Evolutionary conservation across 805 yeast genomes (phyloP).

Genomic region (Maudiozyma bulderi): DNA sequence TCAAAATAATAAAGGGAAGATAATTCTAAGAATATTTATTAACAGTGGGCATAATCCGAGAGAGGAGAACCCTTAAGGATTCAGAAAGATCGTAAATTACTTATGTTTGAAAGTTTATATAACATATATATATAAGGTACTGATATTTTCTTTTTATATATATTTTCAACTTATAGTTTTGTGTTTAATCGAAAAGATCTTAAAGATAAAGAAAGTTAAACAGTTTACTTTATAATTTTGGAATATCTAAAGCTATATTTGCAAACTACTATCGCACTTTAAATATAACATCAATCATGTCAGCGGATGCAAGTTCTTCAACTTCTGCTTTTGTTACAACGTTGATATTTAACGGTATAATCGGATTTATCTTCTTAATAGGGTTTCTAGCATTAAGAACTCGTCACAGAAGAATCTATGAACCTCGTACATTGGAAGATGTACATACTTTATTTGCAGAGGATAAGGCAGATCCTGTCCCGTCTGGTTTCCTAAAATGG

Average conservation of each 20-base stretch:
- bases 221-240: too few species aligned
- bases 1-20: too few species aligned
- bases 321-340: slow-evolving; percentile 72
- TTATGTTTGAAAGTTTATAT: too few species aligned
- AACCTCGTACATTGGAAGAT: slow-evolving; percentile 56
- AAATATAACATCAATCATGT: slow-evolving; percentile 5
- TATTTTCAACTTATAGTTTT: too few species aligned
- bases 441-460: slow-evolving; percentile 31
- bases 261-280: neutral
- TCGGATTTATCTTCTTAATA: slow-evolving; percentile 45
- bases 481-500: slow-evolving; percentile 58
- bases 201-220: too few species aligned
- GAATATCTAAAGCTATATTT: neutral
- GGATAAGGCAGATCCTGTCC: slow-evolving; percentile 55
- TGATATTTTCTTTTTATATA: too few species aligned
- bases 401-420: slow-evolving; percentile 60
- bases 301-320: slow-evolving; percentile 37
- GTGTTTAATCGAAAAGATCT: too few species aligned
- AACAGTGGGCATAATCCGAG: too few species aligned
- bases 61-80: too few species aligned
- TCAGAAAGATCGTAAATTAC: too few species aligned
- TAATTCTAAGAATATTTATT: too few species aligned
- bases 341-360: slow-evolving; percentile 54
- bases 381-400: slow-evolving; percentile 58
- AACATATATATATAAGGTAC: too few species aligned